Conservation (phyloP, 1,139 yeast species). For the Geotrichum australiense region DNA sequence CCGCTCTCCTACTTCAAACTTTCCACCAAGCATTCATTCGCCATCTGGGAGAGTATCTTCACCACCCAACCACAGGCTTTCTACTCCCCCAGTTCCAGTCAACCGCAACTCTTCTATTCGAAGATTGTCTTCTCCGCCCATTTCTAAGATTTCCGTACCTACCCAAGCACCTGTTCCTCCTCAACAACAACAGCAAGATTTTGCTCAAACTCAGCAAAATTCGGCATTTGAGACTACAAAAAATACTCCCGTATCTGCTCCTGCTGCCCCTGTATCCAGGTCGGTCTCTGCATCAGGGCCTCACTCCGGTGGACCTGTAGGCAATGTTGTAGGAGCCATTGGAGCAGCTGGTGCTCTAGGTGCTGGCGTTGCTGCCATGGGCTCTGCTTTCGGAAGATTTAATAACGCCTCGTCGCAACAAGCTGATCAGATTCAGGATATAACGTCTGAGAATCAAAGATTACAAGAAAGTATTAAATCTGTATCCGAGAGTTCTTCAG, state of each 20-base stretch:
- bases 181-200: background rate
- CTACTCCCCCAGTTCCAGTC: slow-evolving; percentile 17
- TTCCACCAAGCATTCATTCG: too few relatives aligned
- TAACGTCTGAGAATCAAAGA: slow-evolving; percentile 2
- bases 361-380: slow-evolving; percentile 26
- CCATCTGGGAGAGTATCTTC: too few relatives aligned
- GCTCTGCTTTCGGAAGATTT: slow-evolving; percentile 43
- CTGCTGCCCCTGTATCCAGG: slow-evolving; percentile 9
- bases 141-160: background rate
- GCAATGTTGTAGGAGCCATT: slow-evolving; percentile 26
- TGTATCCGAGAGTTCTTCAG: slow-evolving; percentile 65
- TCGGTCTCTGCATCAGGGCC: slow-evolving; percentile 10
- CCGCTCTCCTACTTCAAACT: slow-evolving; percentile 3
- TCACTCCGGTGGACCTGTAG: slow-evolving; percentile 15
- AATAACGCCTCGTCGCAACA: slow-evolving; percentile 71
- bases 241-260: slow-evolving; percentile 4
- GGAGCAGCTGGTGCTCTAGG: slow-evolving; percentile 14
- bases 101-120: background rate
- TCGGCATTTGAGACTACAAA: too few relatives aligned
- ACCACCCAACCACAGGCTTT: background rate
- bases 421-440: slow-evolving; percentile 56
- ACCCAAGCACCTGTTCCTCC: background rate
- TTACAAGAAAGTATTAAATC: slow-evolving; percentile 30
- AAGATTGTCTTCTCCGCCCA: slow-evolving; percentile 26
- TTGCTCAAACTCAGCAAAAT: background rate